These are phyloP conservation scores for Chrysoporthe puriensis DNA, from an alignment of 2,329 filamentous ascomycete species.

Conservation along the genomic window DNA sequence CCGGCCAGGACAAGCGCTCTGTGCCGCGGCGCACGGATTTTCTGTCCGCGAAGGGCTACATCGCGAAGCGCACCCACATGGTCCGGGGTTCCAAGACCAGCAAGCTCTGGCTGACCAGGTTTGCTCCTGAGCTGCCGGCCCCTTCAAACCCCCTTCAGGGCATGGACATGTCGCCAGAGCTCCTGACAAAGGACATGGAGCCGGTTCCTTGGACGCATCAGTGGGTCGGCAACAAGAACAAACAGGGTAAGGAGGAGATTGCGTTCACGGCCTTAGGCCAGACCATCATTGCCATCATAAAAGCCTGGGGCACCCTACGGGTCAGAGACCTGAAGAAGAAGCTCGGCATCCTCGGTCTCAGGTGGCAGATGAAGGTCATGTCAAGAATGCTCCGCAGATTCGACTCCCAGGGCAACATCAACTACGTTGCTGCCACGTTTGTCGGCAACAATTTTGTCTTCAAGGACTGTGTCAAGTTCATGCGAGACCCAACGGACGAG, in stretches of 20 bases:
- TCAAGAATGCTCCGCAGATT: conserved; percentile 63
- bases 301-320: conserved; percentile 62
- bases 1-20: conserved; percentile 66
- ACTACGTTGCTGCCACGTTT: conserved; percentile 61
- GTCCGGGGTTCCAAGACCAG: conserved; percentile 64
- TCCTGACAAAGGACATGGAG: conserved; percentile 47
- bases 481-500: conserved; percentile 57
- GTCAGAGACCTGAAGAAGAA: conserved; percentile 62
- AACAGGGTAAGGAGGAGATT: conserved; percentile 39
- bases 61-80: conserved; percentile 63
- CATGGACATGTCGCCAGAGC: conserved; percentile 39
- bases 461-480: conserved; percentile 65
- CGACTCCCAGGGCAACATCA: conserved; percentile 57
- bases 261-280: conserved; percentile 61
- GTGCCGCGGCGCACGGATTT: conserved; percentile 64
- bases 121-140: conserved; percentile 48
- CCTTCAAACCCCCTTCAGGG: conserved; percentile 30
- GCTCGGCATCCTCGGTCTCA: conserved; percentile 57
- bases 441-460: conserved; percentile 53
- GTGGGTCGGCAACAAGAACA: conserved; percentile 57
- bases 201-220: conserved; percentile 59
- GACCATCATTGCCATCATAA: conserved; percentile 59
- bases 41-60: conserved; percentile 63
- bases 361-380: conserved; percentile 63
- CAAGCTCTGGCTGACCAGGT: conserved; percentile 63